Percentiles rank a stretch among this genome's conserved stretches.
Conservation (phyloP, 2,329 filamentous ascomycete species). For the Lizonia empirigonia region DNA sequence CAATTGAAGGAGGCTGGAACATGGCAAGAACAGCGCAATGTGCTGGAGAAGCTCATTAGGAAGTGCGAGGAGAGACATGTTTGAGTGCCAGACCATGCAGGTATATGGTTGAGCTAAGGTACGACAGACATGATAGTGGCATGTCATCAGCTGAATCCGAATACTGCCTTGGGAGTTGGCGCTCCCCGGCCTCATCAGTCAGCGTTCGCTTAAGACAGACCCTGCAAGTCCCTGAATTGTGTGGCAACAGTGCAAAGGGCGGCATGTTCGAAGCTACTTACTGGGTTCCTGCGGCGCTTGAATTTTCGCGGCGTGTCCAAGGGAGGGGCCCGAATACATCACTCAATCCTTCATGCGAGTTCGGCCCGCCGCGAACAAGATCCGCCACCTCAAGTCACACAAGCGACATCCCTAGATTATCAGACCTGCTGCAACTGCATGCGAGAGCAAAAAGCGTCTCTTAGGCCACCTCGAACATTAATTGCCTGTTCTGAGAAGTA, state of each 20-base stretch:
- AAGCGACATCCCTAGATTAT: neutral
- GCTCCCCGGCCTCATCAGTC: too few relatives aligned
- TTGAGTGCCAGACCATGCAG: too few relatives aligned
- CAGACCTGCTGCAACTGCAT: neutral
- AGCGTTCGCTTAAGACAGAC: neutral
- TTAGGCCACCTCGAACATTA: too few relatives aligned
- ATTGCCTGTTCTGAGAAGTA: too few relatives aligned
- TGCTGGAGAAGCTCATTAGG: constrained; percentile 30
- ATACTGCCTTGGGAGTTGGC: too few relatives aligned
- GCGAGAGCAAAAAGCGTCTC: neutral
- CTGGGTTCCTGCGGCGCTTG: too few relatives aligned
- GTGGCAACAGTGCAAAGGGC: neutral
- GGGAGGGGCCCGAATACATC: too few relatives aligned
- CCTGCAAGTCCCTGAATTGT: neutral
- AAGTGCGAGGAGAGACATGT: constrained; percentile 18
- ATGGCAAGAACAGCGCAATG: constrained; percentile 25
- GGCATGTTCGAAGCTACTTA: too few relatives aligned
- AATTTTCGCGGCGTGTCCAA: too few relatives aligned
- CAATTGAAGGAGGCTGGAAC: constrained; percentile 23
- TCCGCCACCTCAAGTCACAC: neutral
- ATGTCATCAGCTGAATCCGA: neutral
- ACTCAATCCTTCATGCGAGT: neutral
- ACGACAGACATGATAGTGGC: neutral
- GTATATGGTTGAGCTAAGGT: neutral
- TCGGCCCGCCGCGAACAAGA: neutral